Evolutionary conservation across 1,284 basidiomycete genomes (phyloP), one percentile per base, ranked within the genome.

Genomic region (Fomitopsis palustris): DNA sequence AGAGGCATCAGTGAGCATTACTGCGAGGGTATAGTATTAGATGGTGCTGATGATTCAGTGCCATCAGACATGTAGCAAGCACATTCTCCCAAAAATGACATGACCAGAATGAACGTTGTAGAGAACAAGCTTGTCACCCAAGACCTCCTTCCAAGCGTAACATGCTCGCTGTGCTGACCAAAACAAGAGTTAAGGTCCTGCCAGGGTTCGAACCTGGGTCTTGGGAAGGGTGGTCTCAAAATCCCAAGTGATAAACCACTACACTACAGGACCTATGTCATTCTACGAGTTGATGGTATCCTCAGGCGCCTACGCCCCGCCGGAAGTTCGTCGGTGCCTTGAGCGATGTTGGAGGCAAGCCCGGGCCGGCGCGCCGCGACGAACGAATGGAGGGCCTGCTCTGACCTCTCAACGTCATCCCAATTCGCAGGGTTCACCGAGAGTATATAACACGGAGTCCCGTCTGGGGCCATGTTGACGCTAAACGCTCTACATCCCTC

Each of bases 161-260:
- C n/a, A n/a, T n/a, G n/a, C n/a, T n/a, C n/a, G n/a, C n/a, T n/a
- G n/a, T n/a, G n/a, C n/a, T 10, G 5, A 33, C 1, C 35, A 14
- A 37, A 8, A 37, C 35, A 43, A 51, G 29, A 29, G 25, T 5
- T 16, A 16, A 53, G 53, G 53, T 42, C 21, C 33, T 27, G 27
- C 23, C 53, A 41, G 53, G 53, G 53, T 41, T 54, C 53, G 53
- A 54, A 54, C 53, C 53, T 41, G 53, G 23, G 53, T 54, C 23
- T 3, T 31, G 37, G 53, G 53, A 54, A 54, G 9, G 7, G 7
- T 7, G 6, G 33, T 8, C 4, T 39, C 53, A 54, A 54, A 39
- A 54, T 38, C 53, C 53, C 37, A 31, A 41, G 53, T 54, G 53
- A 39, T 54, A 54, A 39, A 54, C 53, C 53, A 54, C 53, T 54